phyloP scores from a whole-genome alignment of 176 grass and related monocot genomes.

The Rhynchospora pubera region DNA sequence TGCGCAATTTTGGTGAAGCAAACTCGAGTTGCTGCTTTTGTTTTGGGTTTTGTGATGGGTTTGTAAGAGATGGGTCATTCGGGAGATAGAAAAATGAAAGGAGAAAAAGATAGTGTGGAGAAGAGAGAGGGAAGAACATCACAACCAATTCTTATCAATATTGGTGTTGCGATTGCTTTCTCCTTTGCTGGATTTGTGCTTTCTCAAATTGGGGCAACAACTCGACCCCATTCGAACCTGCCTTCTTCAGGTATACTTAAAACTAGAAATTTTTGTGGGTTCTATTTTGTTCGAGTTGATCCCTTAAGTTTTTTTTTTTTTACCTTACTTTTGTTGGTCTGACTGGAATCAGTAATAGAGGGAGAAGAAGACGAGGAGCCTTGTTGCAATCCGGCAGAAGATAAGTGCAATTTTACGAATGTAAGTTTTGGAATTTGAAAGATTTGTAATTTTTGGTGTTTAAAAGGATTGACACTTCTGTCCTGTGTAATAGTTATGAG shows the following conservation, averaged over 20 bases:
- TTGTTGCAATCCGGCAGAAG: constrained; percentile 7
- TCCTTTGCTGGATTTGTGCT: constrained; percentile 60
- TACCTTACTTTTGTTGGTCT: not conserved
- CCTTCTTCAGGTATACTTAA: constrained; percentile 1
- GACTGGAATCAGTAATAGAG: constrained; percentile 4
- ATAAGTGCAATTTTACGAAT: constrained; percentile 3
- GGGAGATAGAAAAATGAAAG: not conserved
- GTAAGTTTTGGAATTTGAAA: not conserved
- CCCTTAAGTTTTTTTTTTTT: constrained; percentile 2
- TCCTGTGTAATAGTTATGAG: not conserved
- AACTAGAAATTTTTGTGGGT: not conserved
- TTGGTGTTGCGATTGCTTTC: constrained; percentile 48
- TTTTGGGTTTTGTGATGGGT: constrained; percentile 8
- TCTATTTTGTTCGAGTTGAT: not conserved
- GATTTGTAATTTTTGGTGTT: constrained; percentile 10
- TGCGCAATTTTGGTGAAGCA: not conserved
- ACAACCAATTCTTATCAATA: constrained; percentile 40
- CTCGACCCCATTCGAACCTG: constrained; percentile 18
- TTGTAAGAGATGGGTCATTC: not conserved
- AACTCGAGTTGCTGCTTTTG: not conserved
- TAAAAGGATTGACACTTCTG: not conserved
- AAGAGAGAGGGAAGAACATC: not conserved
- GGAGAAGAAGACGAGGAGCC: not conserved
- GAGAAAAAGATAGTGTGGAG: not conserved
- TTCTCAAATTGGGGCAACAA: constrained; percentile 35